Percentiles rank a stretch among this genome's conserved stretches.
Evolutionary conservation across 2,329 filamentous ascomycete species (phyloP).

Genomic region (Samsoniella hepiali): DNA sequence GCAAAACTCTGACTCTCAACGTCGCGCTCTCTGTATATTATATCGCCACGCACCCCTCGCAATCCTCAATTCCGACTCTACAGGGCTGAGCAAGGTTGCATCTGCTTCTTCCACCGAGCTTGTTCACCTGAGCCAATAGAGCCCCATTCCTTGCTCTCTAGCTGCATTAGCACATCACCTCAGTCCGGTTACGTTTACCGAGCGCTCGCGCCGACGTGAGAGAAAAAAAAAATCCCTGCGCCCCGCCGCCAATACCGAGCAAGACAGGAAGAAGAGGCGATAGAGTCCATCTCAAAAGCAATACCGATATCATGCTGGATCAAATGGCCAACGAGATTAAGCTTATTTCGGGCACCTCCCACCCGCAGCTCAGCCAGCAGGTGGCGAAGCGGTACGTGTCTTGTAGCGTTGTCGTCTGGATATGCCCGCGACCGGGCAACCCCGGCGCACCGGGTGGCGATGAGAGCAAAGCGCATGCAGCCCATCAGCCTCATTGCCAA

Average conservation of each 20-base stretch:
- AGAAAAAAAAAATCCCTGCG: slow-evolving; percentile 14
- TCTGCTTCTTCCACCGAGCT: neutral
- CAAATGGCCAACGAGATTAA: slow-evolving; percentile 54
- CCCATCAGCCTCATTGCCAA: neutral
- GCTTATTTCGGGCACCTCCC: slow-evolving; percentile 48
- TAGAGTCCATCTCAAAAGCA: slow-evolving; percentile 8
- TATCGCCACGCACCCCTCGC: slow-evolving; percentile 8
- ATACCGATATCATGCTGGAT: slow-evolving; percentile 32
- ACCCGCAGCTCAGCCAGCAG: slow-evolving; percentile 44
- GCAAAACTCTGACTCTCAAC: slow-evolving; percentile 11
- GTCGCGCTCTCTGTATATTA: neutral
- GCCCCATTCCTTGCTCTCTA: neutral
- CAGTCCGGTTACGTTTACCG: slow-evolving; percentile 7
- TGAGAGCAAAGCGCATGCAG: neutral
- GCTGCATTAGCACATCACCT: slow-evolving; percentile 5
- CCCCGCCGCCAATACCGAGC: slow-evolving; percentile 10
- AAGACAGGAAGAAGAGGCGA: neutral
- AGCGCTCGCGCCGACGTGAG: neutral
- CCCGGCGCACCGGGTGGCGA: neutral
- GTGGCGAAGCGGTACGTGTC: slow-evolving; percentile 42
- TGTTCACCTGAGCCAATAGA: neutral
- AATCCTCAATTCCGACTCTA: neutral
- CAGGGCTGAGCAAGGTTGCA: neutral
- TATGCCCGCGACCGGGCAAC: neutral
- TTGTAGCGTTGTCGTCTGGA: neutral